Percentiles rank a stretch among this genome's conserved stretches.
Evolutionary conservation across 805 yeast genomes (phyloP).

Genomic region (Kockiozyma suomiensis): DNA sequence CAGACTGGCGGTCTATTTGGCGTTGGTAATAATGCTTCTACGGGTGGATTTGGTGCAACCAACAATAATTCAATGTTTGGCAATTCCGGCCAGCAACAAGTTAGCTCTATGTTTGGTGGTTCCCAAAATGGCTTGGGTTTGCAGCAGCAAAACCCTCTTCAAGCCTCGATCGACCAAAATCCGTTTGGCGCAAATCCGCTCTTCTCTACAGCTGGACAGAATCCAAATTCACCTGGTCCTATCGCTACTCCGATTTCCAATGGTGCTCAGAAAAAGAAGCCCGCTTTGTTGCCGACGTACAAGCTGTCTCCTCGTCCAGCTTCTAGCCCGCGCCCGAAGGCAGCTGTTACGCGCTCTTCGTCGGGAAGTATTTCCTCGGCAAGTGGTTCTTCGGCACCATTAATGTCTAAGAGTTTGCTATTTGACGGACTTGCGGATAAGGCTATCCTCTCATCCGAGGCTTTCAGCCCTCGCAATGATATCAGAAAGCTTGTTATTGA

Average conservation of each 20-base stretch:
- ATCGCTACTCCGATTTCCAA: conserved; percentile 51
- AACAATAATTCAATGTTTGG: conserved; percentile 27
- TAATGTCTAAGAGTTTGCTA: conserved; percentile 36
- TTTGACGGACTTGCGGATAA: conserved; percentile 59
- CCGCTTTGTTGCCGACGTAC: conserved; percentile 61
- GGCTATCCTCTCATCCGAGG: conserved; percentile 69
- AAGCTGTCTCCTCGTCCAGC: conserved; percentile 67
- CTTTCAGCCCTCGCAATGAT: conserved; percentile 65
- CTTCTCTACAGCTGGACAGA: conserved; percentile 48
- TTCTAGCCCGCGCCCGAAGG: conserved; percentile 42
- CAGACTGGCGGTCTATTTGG: conserved; percentile 34
- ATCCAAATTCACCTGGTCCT: conserved; percentile 48
- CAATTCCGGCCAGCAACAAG: conserved; percentile 27
- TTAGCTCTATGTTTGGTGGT: conserved; percentile 31
- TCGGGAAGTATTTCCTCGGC: conserved; percentile 12
- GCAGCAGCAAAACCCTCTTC: conserved; percentile 39
- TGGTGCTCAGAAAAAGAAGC: conserved; percentile 55
- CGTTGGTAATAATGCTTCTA: conserved; percentile 36
- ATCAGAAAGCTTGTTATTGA: conserved; percentile 59
- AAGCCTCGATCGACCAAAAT: conserved; percentile 50
- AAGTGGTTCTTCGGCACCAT: conserved; percentile 9
- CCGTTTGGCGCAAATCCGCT: conserved; percentile 84
- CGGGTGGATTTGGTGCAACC: conserved; percentile 51
- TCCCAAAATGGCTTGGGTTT: conserved; percentile 11
- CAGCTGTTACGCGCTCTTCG: conserved; percentile 16